Evolutionary conservation across 2,329 filamentous ascomycete genomes (phyloP), one percentile per base, ranked within the genome.

Genomic region (Aaosphaeria arxii): DNA sequence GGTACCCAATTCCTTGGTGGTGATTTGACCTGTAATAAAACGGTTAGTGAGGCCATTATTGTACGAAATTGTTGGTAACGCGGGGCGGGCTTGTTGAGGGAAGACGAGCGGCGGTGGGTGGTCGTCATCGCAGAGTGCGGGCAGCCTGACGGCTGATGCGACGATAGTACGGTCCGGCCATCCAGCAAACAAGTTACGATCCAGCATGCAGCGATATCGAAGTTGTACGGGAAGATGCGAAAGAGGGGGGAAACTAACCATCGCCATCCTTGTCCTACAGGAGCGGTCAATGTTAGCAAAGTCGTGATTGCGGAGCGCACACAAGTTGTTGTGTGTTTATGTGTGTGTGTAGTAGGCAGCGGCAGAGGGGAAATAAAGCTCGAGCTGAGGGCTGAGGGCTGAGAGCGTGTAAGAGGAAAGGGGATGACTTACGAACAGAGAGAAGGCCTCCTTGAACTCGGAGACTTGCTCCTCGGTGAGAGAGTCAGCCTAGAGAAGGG

Each of bases 361-460:
- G n/a, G 33, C 9, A n/a, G 9, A 36, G 33, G n/a, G 33, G 33
- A 36, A 36, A 9, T 9, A n/a, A 9, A 36, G 33, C 9, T n/a
- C n/a, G 33, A n/a, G 33, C 45, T 42, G 55, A 45, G 45, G 42
- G 48, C 42, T 29, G 40, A 33, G 49, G 45, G 52, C 50, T 30
- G 24, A 24, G 2, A 30, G 30, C 41, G 11, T 11, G 24, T 30
- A 4, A 7, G 45, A 47, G 35, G 24, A 40, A 38, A 38, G 33
- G 30, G 40, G 40, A 51, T 48, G 47, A 86, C 94, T 87, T 87
- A 99, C 94, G 77, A 99, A 99, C 61, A 99, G 89, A 74, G 94
- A 99, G 80, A 99, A 99, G 47, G 94, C 94, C 81, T 99, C 94
- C 88, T 97, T 99, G 83, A 97, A 99, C 81, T 99, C 94, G 73